These are phyloP conservation scores for Dissophora ornata DNA, from an alignment of 192 early-diverging fungal genomes.

Conservation along the genomic window DNA sequence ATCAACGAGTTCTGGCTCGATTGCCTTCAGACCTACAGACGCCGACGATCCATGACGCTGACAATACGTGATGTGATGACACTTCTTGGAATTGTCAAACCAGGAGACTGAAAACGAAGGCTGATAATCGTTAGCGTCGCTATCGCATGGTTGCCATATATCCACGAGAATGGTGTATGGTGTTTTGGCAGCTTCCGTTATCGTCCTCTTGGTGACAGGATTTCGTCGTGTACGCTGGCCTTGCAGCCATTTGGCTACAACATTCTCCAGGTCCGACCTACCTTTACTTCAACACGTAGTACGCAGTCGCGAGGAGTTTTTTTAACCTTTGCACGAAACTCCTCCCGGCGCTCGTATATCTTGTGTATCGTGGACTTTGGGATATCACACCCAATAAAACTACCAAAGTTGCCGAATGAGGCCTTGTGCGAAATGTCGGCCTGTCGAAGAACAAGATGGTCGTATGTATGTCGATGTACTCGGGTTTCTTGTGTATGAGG, in stretches of 20 bases:
- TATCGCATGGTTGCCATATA: no score
- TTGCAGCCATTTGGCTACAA: constrained; percentile 1
- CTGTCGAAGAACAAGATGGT: no score
- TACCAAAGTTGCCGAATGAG: no score
- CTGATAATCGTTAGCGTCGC: not conserved
- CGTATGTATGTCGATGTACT: no score
- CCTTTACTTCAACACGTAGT: not conserved
- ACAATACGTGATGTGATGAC: not conserved
- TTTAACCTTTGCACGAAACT: no score
- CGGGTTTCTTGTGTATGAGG: no score
- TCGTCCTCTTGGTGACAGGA: not conserved
- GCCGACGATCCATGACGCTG: constrained; percentile 15
- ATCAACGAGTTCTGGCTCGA: constrained; percentile 10
- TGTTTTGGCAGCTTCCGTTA: not conserved
- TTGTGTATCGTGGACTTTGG: not conserved
- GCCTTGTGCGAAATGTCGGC: no score
- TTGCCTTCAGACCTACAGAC: constrained; percentile 1
- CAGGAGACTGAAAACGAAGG: constrained; percentile 10
- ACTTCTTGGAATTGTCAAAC: constrained; percentile 15
- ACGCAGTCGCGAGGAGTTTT: not conserved
- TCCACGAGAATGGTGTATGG: not conserved
- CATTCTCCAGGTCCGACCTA: not conserved
- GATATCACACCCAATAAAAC: no score
- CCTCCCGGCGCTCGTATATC: not conserved
- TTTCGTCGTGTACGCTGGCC: not conserved